Evolutionary conservation across 306 rosid genomes (phyloP).

Genomic region (Dryas alaskensis): DNA sequence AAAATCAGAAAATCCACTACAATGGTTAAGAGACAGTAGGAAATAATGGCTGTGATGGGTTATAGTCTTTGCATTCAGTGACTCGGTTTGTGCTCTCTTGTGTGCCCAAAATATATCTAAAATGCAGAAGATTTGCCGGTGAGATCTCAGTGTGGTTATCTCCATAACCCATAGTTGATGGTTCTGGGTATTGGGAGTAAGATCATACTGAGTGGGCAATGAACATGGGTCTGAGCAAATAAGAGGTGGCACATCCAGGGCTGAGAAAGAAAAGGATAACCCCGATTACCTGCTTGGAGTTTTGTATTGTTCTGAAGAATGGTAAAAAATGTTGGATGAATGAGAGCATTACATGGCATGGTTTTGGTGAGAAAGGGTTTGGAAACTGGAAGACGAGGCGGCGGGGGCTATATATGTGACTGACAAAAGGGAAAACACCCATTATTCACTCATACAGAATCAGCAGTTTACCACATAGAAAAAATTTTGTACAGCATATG

Average conservation of each 20-base stretch:
- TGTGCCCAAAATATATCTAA: conserved; percentile 54
- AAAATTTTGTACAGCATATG: conserved; percentile 55
- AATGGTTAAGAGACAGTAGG: conserved; percentile 63
- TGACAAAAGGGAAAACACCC: conserved; percentile 34
- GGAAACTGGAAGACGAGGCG: conserved; percentile 30
- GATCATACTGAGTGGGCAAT: conserved; percentile 41
- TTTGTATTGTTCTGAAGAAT: conserved; percentile 65
- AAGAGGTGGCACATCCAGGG: conserved; percentile 65
- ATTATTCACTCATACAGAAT: conserved; percentile 30
- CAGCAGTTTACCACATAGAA: conserved; percentile 31
- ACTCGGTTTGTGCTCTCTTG: conserved; percentile 80
- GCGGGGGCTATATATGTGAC: conserved; percentile 20
- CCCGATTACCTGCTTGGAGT: conserved; percentile 65
- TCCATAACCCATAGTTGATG: conserved; percentile 37
- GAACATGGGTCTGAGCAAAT: conserved; percentile 47
- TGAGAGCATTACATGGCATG: conserved; percentile 69
- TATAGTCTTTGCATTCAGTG: conserved; percentile 81
- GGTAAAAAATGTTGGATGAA: conserved; percentile 35
- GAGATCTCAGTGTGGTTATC: conserved; percentile 33
- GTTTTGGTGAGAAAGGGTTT: conserved; percentile 72
- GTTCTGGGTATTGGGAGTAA: conserved; percentile 41
- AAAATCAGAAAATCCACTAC: conserved; percentile 88
- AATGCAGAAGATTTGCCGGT: conserved; percentile 41
- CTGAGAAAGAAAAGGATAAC: conserved; percentile 74
- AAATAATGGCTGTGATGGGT: conserved; percentile 74